Evolutionary conservation across 1,284 basidiomycete species (phyloP), one percentile per base, ranked within the genome.

Genomic region (Ustilago loliicola): DNA sequence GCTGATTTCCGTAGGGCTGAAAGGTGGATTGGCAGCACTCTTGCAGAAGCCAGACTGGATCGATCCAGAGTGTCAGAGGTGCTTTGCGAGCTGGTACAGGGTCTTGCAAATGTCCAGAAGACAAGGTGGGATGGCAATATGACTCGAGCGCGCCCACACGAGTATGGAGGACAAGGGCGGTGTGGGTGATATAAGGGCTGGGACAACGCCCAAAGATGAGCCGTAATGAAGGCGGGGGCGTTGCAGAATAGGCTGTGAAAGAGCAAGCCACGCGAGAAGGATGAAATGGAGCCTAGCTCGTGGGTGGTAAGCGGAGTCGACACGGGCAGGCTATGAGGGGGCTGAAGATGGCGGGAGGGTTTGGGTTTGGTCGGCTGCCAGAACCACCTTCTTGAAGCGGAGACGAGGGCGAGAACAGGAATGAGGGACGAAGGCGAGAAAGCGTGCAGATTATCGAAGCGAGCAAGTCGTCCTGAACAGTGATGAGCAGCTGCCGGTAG

Each of bases 1-100:
- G n/a, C 48, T 50, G 38, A 19, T 19, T 36, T 45, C 42, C n/a
- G 42, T 45, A 45, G 42, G 42, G 50, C 50, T 51, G 25, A 51
- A 30, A 15, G 30, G 27, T 51, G 50, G 50, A 15, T 51, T 45
- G 42, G 42, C 51, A 21, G 42, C 42, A 21, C 7, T 11, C 42
- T 45, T 45, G 42, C 42, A 45, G 42, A 8, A 21, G 38, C 38
- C 3, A 40, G 17, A 40, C 38, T 40, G 11, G 38, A 15, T 19
- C 15, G 38, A 19, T 15, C 7, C 1, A 40, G 19, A 17, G 29
- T 21, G 19, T 34, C 29, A 27, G n/a, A 21, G 5, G 52, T 25
- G 34, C 34, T 36, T 36, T 10, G 15, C 15, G 34, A 15, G 34
- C 34, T 36, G 34, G 34, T 15, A 36, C 38, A 19, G 15, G 15